Percentiles rank a stretch among this genome's conserved stretches.
These are phyloP conservation scores for Diaporthe sp. DNA, from an alignment of 2,329 filamentous ascomycete genomes.

Conservation along the genomic window DNA sequence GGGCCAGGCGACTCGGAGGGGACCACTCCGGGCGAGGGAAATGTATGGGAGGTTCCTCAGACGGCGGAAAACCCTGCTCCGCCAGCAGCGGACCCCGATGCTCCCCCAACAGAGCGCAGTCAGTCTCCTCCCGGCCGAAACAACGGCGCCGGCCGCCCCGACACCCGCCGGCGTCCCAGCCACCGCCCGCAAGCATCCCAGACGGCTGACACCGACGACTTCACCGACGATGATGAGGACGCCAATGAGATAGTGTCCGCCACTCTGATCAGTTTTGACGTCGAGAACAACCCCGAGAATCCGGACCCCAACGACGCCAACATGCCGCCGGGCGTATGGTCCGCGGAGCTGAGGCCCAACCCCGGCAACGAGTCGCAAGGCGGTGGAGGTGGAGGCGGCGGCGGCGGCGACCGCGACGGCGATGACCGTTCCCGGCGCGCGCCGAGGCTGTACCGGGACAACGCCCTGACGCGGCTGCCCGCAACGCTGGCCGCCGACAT, in stretches of 20 bases:
- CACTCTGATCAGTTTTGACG: conserved; percentile 73
- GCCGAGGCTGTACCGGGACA: conserved; percentile 51
- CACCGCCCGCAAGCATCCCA: conserved; percentile 26
- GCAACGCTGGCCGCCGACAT: conserved; percentile 62
- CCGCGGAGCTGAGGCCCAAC: conserved; percentile 70
- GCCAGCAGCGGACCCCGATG: not conserved
- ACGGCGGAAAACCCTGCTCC: conserved; percentile 1
- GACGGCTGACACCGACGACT: conserved; percentile 56
- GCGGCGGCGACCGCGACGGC: conserved; percentile 28
- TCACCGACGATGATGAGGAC: conserved; percentile 70
- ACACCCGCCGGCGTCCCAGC: conserved; percentile 36
- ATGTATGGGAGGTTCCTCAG: conserved; percentile 33
- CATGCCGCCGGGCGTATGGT: conserved; percentile 68
- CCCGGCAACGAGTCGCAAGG: conserved; percentile 45
- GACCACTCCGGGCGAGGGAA: conserved; percentile 13
- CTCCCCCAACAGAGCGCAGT: conserved; percentile 13
- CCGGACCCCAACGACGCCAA: conserved; percentile 49
- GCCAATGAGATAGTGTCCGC: conserved; percentile 65
- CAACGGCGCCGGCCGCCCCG: conserved; percentile 16
- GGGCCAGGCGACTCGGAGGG: conserved; percentile 11
- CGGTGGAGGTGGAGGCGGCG: not conserved
- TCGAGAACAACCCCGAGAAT: conserved; percentile 68
- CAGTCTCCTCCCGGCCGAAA: conserved; percentile 24
- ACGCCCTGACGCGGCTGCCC: conserved; percentile 65
- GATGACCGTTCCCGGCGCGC: conserved; percentile 36